Evolutionary conservation across 805 yeast genomes (phyloP), one percentile per base, ranked within the genome.

Genomic region (Saitoella complicata): DNA sequence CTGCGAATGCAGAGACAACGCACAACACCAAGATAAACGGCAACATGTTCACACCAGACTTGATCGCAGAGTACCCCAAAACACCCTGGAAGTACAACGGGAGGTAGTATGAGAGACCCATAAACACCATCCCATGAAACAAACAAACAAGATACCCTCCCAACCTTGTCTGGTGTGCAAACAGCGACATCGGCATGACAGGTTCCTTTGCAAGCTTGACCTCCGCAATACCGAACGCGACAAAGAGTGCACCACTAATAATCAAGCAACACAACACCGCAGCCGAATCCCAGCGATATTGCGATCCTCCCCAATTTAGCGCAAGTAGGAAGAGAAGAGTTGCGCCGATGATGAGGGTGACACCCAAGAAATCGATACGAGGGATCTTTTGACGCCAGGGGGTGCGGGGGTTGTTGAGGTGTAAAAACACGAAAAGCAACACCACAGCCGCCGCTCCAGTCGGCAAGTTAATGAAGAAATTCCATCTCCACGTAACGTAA

Each of bases 401-500:
- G 9, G 71, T 70, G n/a, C 54, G 53, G 1, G 73, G 68, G n/a
- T 53, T 54, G 5, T 73, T 73, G 8, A 78, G 76, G 32, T 66
- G 61, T 55, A 72, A 69, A 12, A 67, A 62, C 4, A 67, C 46
- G 3, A 66, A 41, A 11, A 73, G 55, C 6, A 66, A 50, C 0
- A 56, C 54, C 12, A 67, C 54, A 0, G 75, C 70, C 0, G 65
- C 44, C 1, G 79, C 84, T 11, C 82, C 81, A 34, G 78, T 58
- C 2, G 85, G 83, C 35, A 80, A 57, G 57, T 79, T 80, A 49
- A 80, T 66, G 59, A 74, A 80, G 56, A 78, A 80, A 53, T 83
- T 75, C 84, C 86, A 78, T 53, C 86, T 65, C 86, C 86, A 80
- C n/a, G 73, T 61, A 4, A 68, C 73, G 43, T 69, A 62, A 2